A percentile compares a stretch with the other conserved stretches of the same genome.
Conservation (phyloP, 108 stramenopile genomes). For the Ochromonas danica region DNA sequence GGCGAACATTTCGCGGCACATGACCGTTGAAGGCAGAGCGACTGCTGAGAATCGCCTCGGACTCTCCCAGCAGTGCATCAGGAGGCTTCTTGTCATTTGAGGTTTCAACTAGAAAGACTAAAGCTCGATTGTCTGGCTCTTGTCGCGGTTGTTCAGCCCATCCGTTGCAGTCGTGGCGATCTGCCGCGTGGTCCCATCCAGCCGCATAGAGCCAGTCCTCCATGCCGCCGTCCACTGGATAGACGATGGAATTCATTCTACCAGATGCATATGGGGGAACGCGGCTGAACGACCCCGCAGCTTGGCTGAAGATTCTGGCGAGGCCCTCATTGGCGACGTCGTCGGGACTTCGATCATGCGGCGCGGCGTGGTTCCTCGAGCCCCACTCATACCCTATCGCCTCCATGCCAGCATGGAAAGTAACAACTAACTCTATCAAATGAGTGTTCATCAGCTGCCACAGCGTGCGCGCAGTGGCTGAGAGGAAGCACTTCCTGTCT, state of each 20-base stretch:
- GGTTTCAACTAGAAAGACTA: conserved; percentile 32
- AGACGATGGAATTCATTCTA: conserved; percentile 74
- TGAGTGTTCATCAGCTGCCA: conserved; percentile 87
- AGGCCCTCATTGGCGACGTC: not conserved
- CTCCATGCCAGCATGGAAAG: conserved; percentile 92
- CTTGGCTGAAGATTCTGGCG: not conserved
- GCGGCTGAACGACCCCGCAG: not conserved
- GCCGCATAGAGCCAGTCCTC: conserved; percentile 91
- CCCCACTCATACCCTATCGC: conserved; percentile 91
- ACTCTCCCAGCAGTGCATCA: too few species aligned
- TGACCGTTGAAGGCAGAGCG: too few species aligned
- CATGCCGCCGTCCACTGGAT: conserved; percentile 90
- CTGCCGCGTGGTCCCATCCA: conserved; percentile 35
- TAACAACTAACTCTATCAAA: conserved; percentile 83
- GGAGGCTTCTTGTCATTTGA: conserved; percentile 24
- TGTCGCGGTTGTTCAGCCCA: not conserved
- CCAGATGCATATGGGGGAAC: not conserved
- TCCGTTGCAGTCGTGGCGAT: not conserved
- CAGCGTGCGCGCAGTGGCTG: conserved; percentile 77
- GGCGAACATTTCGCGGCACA: conserved; percentile 77
- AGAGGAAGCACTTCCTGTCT: conserved; percentile 71
- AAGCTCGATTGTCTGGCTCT: conserved; percentile 12
- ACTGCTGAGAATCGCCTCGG: too few species aligned
- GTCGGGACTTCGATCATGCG: conserved; percentile 3
- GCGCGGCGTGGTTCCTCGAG: conserved; percentile 50